phyloP scores from a whole-genome alignment of 2,329 filamentous ascomycete genomes.

The Pseudogymnoascus sp. region DNA sequence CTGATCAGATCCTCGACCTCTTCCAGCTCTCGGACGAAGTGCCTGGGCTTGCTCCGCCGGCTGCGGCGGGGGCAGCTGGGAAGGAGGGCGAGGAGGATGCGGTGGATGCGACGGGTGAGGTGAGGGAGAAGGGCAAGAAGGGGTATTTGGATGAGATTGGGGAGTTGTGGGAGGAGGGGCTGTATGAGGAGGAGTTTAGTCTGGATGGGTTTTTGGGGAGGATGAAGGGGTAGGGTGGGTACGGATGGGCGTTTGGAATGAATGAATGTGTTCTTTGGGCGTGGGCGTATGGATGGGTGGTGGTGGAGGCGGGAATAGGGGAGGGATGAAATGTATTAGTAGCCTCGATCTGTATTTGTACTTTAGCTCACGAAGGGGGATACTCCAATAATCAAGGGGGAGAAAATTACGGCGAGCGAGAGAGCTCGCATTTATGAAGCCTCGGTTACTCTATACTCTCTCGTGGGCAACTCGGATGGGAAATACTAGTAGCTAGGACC shows the following conservation, averaged over 20 bases:
- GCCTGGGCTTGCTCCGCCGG: conserved; percentile 54
- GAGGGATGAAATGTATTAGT: neutral
- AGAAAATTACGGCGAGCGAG: neutral
- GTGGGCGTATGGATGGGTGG: neutral
- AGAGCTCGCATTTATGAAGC: neutral
- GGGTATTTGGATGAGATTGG: conserved; percentile 90
- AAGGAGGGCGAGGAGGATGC: conserved; percentile 71
- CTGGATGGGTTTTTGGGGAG: conserved; percentile 90
- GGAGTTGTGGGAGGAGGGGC: conserved; percentile 93
- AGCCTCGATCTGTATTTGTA: neutral
- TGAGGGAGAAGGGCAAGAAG: conserved; percentile 92
- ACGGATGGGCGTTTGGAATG: neutral
- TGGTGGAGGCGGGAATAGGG: neutral
- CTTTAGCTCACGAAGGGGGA: neutral
- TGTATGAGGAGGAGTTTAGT: conserved; percentile 98
- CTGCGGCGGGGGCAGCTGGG: conserved; percentile 39
- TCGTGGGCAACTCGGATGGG: neutral
- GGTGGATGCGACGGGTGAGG: conserved; percentile 87
- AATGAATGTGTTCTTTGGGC: neutral
- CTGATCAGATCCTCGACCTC: conserved; percentile 92
- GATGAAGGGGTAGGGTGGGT: conserved; percentile 51
- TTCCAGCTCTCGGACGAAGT: conserved; percentile 83
- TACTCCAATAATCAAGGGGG: neutral
- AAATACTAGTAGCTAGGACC: no score
- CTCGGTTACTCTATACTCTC: neutral